These are phyloP conservation scores for Pulveroboletus sp. DNA, from an alignment of 768 basidiomycete genomes.

Conservation along the genomic window DNA sequence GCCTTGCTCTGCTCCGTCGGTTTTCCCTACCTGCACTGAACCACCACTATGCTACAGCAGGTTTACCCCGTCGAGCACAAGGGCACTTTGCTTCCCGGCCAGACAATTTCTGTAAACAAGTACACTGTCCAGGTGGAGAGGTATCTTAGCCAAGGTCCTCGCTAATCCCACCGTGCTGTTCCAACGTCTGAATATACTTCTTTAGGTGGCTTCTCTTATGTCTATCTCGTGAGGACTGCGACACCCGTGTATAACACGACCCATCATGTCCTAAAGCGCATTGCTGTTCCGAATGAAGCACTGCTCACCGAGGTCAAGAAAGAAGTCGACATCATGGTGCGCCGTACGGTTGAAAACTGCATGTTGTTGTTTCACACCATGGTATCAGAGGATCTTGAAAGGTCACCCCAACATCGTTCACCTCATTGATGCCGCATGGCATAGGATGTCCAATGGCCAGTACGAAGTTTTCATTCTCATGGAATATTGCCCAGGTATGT, in stretches of 20 bases:
- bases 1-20: conserved; percentile 3
- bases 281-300: conserved; percentile 85
- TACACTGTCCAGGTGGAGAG: conserved; percentile 89
- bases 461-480: conserved; percentile 98
- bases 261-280: conserved; percentile 95
- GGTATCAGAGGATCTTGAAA: conserved; percentile 74
- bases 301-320: conserved; percentile 94
- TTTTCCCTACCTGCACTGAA: conserved; percentile 1
- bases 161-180: conserved; percentile 3
- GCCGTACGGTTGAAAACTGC: conserved; percentile 20
- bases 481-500: conserved; percentile 90
- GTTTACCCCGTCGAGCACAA: conserved; percentile 46
- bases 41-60: conserved; percentile 39
- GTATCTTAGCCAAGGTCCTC: conserved; percentile 89
- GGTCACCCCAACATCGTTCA: conserved; percentile 95
- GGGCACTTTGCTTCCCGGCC: conserved; percentile 76
- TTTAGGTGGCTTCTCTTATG: conserved; percentile 95
- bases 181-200: conserved; percentile 14
- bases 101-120: conserved; percentile 87
- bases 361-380: conserved; percentile 27
- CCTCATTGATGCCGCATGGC: conserved; percentile 93
- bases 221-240: conserved; percentile 89
- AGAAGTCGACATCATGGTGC: conserved; percentile 98
- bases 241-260: conserved; percentile 88
- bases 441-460: conserved; percentile 74